Base-by-base conservation (phyloP, 2,329 filamentous ascomycete genomes). In the Myriosclerotinia scirpicola region DNA sequence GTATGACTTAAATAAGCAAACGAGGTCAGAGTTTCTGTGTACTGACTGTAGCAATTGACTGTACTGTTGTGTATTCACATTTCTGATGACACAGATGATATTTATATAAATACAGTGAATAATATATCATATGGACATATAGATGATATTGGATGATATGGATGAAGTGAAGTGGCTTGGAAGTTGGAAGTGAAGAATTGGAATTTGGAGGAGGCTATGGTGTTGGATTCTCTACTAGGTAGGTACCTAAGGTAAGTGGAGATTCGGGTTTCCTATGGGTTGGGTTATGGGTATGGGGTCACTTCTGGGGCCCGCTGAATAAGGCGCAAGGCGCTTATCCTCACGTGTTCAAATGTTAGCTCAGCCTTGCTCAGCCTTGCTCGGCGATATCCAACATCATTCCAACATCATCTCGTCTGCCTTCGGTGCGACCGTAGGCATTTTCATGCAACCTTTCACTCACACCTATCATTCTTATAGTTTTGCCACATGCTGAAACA, bases 131-230 rank as follows among this genome's bases (percentile, higher is more conserved):
- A 14, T 11, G 9, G 9, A 26, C 26, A 26, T 26, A 26, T 26
- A 26, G 26, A 26, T 26, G 26, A 26, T 26, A 14, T 40, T 40
- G 12, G 38, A 40, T 40, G 5, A 14, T 58, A 58, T 44, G 54
- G 12, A 20, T 58, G 54, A 44, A 17, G 8, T 58, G 38, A 20
- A 58, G 54, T 58, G 54, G 38, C 38, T 58, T 30, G 26, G 22
- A 42, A 58, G 54, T 26, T 26, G 26, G 26, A 26, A 3, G 2
- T 26, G 26, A n/a, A n/a, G n/a, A n/a, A n/a, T n/a, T n/a, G n/a
- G n/a, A n/a, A n/a, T n/a, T 26, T 44, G 54, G 30, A 34, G 50
- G 15, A 58, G 54, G 54, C 54, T 56, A 14, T 58, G 54, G 15
- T 58, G 5, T 9, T 9, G 38, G 15, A 44, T 15, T 58, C 36